Base-by-base conservation (phyloP, 345 rosid species). In the Sisymbrium irio region DNA sequence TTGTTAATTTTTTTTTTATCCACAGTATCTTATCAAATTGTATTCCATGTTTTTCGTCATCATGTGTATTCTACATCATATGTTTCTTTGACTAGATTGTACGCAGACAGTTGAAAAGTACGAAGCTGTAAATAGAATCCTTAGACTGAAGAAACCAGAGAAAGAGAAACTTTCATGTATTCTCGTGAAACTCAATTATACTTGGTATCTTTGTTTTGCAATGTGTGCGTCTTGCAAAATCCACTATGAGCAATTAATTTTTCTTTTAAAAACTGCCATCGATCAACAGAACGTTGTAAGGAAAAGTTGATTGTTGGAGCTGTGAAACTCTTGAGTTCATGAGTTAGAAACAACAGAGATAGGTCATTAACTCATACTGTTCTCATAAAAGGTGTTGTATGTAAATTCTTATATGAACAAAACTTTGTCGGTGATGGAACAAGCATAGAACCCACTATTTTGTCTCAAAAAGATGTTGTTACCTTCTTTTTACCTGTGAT, bases 341-440 rank as follows among this genome's bases (percentile, higher is more conserved):
- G 32, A 59, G 36, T 58, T 27, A 32, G 54, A 49, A 49, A 49
- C 35, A 32, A 36, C 57, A 66, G 40, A 44, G 67, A 28, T 41
- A 61, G 22, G 45, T 65, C 65, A 57, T 10, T 12, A 45, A 53
- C 19, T n/a, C 9, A 20, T 54, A 11, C 15, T 50, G 58, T 49
- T 63, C 36, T 54, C 45, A 22, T 22, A 20, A 33, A 42, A 64
- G 17, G 40, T 73, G 63, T 54, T 32, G 3, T 17, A 15, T 37
- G 7, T 50, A 9, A 65, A 39, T 65, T 55, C 39, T 11, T 39
- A 20, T 67, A 9, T 46, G 67, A 46, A 15, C 58, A 36, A 58
- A 49, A 68, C 20, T 50, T 50, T 27, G 78, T 67, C 62, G 62
- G 73, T 75, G 47, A 69, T 25, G 9, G 11, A 78, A 65, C 36